A percentile compares a stretch with the other conserved stretches of the same genome.
phyloP scores from a whole-genome alignment of 495 filamentous ascomycete genomes.

The Aspergillus funiculosus region DNA sequence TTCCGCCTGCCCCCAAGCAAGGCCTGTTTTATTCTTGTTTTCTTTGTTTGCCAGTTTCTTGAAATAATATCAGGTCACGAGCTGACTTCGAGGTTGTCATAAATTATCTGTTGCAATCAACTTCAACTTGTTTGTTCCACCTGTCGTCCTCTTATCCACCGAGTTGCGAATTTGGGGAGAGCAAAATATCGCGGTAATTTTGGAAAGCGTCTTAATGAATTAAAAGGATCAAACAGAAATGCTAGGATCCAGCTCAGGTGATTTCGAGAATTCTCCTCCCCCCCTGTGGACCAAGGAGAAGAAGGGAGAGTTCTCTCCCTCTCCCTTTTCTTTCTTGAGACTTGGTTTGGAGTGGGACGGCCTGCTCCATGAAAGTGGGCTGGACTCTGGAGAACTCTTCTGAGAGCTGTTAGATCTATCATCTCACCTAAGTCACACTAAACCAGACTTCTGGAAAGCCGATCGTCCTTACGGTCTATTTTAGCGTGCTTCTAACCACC shows the following conservation, averaged over 20 bases:
- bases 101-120: no score
- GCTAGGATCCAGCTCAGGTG: no score
- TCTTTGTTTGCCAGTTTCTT: conserved; percentile 6
- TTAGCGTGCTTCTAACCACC: conserved; percentile 33
- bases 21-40: conserved; percentile 2
- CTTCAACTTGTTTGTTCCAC: not conserved
- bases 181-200: no score
- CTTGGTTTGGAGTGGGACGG: conserved; percentile 12
- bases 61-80: conserved; percentile 1
- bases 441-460: conserved; percentile 38
- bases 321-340: conserved; percentile 5
- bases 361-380: conserved; percentile 20
- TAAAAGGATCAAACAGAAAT: no score
- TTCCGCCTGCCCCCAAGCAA: conserved; percentile 4
- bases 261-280: no score
- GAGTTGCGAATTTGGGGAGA: no score
- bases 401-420: conserved; percentile 43
- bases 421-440: conserved; percentile 39
- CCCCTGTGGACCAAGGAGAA: not conserved
- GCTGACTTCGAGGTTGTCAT: not conserved
- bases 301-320: not conserved
- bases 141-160: not conserved
- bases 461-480: conserved; percentile 36
- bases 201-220: no score
- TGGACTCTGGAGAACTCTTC: no score